A percentile compares a stretch with the other conserved stretches of the same genome.
phyloP scores from a whole-genome alignment of 2,329 filamentous ascomycete genomes.

The Paramyrothecium sp. region DNA sequence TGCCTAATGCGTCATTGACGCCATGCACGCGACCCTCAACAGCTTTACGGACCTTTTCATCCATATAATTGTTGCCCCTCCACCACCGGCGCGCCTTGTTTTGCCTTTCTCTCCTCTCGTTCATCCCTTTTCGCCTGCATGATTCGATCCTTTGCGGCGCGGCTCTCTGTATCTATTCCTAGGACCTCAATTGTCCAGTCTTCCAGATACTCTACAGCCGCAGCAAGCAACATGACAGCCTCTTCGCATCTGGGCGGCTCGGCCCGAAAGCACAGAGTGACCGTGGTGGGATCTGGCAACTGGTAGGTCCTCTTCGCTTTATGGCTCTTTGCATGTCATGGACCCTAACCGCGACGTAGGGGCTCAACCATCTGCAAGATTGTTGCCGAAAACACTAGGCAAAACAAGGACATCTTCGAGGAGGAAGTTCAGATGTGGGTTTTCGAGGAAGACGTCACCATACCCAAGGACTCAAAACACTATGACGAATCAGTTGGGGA shows the following conservation, averaged over 20 bases:
- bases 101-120: slow-evolving; percentile 3
- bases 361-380: slow-evolving; percentile 98
- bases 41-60: not conserved
- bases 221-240: slow-evolving; percentile 29
- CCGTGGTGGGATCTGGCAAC: slow-evolving; percentile 92
- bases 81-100: not conserved
- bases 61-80: slow-evolving; percentile 5
- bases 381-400: slow-evolving; percentile 84
- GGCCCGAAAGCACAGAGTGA: slow-evolving; percentile 83
- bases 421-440: slow-evolving; percentile 98
- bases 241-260: slow-evolving; percentile 41
- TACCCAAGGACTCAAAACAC: slow-evolving; percentile 70
- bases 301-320: slow-evolving; percentile 55
- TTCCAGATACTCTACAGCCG: slow-evolving; percentile 14
- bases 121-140: slow-evolving; percentile 13
- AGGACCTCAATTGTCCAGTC: slow-evolving; percentile 9
- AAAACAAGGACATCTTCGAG: slow-evolving; percentile 79
- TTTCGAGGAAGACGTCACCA: slow-evolving; percentile 83
- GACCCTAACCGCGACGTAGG: slow-evolving; percentile 45
- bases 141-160: slow-evolving; percentile 17
- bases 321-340: not conserved
- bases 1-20: not conserved
- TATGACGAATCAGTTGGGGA: slow-evolving; percentile 64
- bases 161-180: slow-evolving; percentile 10
- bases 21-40: not conserved